Percentiles rank a stretch among this genome's conserved stretches.
Evolutionary conservation across 345 rosid species (phyloP).

Genomic region (Citrus glauca): DNA sequence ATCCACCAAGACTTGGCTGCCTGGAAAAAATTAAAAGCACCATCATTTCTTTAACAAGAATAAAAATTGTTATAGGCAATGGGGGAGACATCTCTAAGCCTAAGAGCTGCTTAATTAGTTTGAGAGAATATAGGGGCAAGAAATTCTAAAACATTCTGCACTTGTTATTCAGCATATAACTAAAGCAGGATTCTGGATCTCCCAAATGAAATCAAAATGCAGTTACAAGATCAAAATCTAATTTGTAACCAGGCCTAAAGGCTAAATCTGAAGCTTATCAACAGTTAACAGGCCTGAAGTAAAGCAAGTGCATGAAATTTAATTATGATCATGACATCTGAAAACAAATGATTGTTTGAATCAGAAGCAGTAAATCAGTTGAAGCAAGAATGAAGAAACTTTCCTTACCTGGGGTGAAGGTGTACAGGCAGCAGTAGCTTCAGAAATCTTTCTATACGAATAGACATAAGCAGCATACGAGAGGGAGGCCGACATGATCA

Average conservation of each 20-base stretch:
- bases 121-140: neutral
- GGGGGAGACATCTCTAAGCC: neutral
- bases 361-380: neutral
- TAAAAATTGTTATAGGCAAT: neutral
- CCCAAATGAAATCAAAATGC: neutral
- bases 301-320: neutral
- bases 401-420: slow-evolving; percentile 38
- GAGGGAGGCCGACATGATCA: slow-evolving; percentile 54
- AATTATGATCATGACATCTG: neutral
- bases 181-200: neutral
- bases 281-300: neutral
- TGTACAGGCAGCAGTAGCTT: slow-evolving; percentile 64
- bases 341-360: neutral
- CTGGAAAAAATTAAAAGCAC: slow-evolving; percentile 28
- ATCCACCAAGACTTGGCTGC: slow-evolving; percentile 72
- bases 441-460: slow-evolving; percentile 60
- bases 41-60: neutral
- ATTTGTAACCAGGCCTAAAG: neutral
- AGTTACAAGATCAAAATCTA: neutral
- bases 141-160: neutral
- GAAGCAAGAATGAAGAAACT: slow-evolving; percentile 2
- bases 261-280: neutral
- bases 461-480: slow-evolving; percentile 55
- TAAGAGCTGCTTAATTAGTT: neutral
- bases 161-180: neutral